Conservation (phyloP, 164 flowering plant genomes). For the Stephania japonica region DNA sequence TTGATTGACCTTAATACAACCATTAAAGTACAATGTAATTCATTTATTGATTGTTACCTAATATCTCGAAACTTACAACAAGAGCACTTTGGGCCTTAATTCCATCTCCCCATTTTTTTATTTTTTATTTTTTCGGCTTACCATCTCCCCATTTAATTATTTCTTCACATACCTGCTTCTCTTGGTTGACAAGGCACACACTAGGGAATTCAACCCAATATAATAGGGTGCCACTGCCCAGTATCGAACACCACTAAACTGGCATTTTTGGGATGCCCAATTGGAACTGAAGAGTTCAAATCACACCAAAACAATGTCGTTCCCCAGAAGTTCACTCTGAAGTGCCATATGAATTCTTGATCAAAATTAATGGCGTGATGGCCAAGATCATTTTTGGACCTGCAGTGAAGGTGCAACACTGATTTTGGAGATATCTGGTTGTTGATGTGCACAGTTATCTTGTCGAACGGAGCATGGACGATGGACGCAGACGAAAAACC, state of each 20-base stretch:
- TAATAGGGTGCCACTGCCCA: not conserved
- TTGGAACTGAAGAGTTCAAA: not conserved
- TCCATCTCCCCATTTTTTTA: too few species aligned
- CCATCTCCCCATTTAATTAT: too few species aligned
- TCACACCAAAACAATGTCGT: conserved; percentile 10
- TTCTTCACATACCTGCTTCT: not conserved
- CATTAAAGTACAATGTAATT: too few species aligned
- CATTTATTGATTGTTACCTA: too few species aligned
- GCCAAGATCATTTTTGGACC: conserved; percentile 13
- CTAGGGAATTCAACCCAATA: not conserved
- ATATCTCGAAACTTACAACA: too few species aligned
- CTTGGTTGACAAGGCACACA: not conserved
- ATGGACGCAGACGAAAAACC: too few species aligned
- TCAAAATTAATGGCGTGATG: not conserved
- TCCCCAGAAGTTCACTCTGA: not conserved
- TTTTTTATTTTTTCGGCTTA: too few species aligned
- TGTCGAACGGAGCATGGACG: not conserved
- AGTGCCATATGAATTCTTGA: not conserved
- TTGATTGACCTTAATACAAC: too few species aligned
- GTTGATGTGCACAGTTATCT: not conserved
- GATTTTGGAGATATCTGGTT: not conserved
- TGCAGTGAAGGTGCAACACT: conserved; percentile 6
- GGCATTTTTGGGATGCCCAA: not conserved
- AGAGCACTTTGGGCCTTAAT: too few species aligned
- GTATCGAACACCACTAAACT: not conserved